Evolutionary conservation across 352 stramenopile genomes (phyloP).

Genomic region (Globisporangium acanthophoron): DNA sequence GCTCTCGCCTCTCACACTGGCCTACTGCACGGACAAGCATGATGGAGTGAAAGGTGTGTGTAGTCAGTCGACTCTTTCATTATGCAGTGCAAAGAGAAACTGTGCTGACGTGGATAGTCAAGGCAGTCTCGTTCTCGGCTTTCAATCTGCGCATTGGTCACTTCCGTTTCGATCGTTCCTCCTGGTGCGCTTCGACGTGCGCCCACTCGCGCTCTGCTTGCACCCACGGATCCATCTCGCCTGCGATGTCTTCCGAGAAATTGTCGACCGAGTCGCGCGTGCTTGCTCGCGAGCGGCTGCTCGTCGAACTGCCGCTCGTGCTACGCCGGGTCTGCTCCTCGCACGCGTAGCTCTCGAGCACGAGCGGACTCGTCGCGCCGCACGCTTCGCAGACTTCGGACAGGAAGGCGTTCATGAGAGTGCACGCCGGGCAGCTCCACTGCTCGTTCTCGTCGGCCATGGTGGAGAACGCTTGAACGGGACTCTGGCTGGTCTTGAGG

Average conservation of each 20-base stretch:
- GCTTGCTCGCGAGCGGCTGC: conserved; percentile 15
- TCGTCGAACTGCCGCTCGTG: not conserved
- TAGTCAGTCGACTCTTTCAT: too few relatives aligned
- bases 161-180: conserved; percentile 13
- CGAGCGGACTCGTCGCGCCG: conserved; percentile 57
- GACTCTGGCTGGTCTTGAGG: too few relatives aligned
- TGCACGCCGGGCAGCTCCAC: conserved; percentile 55
- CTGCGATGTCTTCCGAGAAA: conserved; percentile 26
- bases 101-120: too few relatives aligned
- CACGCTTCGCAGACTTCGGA: conserved; percentile 55
- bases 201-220: conserved; percentile 72
- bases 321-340: conserved; percentile 27
- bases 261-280: conserved; percentile 34
- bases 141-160: not conserved
- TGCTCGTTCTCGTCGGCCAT: conserved; percentile 25
- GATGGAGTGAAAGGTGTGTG: too few relatives aligned
- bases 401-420: conserved; percentile 53
- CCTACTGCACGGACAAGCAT: too few relatives aligned
- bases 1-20: too few relatives aligned
- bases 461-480: too few relatives aligned
- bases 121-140: too few relatives aligned
- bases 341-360: conserved; percentile 48
- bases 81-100: too few relatives aligned
- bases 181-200: conserved; percentile 49
- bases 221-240: conserved; percentile 49